phyloP scores from a whole-genome alignment of 805 yeast species.

The Wickerhamomyces rabaulensis region DNA sequence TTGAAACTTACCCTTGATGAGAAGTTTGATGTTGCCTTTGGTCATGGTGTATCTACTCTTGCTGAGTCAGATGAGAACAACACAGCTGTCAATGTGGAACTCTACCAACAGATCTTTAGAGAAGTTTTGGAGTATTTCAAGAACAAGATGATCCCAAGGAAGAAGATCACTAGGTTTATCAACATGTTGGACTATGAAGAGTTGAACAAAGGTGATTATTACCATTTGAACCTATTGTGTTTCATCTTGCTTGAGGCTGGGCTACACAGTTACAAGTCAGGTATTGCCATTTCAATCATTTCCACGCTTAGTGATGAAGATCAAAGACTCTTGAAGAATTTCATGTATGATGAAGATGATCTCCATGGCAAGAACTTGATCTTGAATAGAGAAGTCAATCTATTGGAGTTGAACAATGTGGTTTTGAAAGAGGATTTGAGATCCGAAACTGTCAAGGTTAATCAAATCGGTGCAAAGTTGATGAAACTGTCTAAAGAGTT shows the following conservation, averaged over 20 bases:
- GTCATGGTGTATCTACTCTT: not conserved
- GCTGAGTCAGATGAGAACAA: not conserved
- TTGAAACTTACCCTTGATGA: not conserved
- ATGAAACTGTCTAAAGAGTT: not conserved
- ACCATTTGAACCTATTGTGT: slow-evolving; percentile 11
- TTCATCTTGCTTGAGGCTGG: slow-evolving; percentile 16
- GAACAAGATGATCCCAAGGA: slow-evolving; percentile 3
- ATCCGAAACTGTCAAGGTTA: not conserved
- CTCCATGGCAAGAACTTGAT: slow-evolving; percentile 15
- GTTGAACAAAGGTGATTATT: slow-evolving; percentile 6
- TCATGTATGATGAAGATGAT: slow-evolving; percentile 17
- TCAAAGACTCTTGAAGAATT: slow-evolving; percentile 10
- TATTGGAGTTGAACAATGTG: slow-evolving; percentile 13
- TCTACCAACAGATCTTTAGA: not conserved
- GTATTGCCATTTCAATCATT: slow-evolving; percentile 9
- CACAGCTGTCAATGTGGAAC: not conserved
- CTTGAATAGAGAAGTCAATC: slow-evolving; percentile 12
- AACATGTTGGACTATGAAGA: slow-evolving; percentile 5
- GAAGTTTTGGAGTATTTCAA: slow-evolving; percentile 2
- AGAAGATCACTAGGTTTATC: slow-evolving; percentile 8
- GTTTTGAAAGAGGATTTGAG: slow-evolving; percentile 6
- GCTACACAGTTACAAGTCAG: slow-evolving; percentile 13
- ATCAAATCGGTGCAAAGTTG: not conserved
- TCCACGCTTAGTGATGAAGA: slow-evolving; percentile 11
- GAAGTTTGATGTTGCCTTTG: not conserved